A percentile compares a stretch with the other conserved stretches of the same genome.
Conservation (phyloP, 768 basidiomycete genomes). For the Tubosaeta brunneosetosa region DNA sequence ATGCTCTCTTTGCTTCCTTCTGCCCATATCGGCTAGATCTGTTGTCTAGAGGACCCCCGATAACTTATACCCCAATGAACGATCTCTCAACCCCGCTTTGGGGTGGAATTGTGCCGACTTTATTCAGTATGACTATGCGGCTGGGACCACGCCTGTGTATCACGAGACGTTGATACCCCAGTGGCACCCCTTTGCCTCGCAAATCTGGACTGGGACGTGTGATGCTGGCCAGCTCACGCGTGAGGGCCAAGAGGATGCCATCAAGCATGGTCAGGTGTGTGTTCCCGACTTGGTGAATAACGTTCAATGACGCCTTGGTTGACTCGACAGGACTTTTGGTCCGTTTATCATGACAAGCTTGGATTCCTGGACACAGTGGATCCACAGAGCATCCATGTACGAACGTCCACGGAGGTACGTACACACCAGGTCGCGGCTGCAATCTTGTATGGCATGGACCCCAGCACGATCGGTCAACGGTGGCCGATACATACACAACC, state of each 20-base stretch:
- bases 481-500: slow-evolving; percentile 43
- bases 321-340: slow-evolving; percentile 42
- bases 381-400: slow-evolving; percentile 36
- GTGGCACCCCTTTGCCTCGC: slow-evolving; percentile 41
- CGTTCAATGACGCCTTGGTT: neutral
- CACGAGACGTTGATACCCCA: slow-evolving; percentile 37
- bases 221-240: slow-evolving; percentile 44
- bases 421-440: slow-evolving; percentile 47
- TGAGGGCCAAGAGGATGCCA: slow-evolving; percentile 40
- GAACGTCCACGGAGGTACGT: slow-evolving; percentile 42
- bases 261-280: slow-evolving; percentile 37
- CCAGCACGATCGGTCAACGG: slow-evolving; percentile 21
- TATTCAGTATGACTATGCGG: slow-evolving; percentile 37
- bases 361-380: slow-evolving; percentile 35
- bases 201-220: slow-evolving; percentile 47
- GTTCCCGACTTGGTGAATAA: neutral
- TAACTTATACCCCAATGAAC: slow-evolving; percentile 44
- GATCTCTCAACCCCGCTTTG: slow-evolving; percentile 32
- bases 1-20: neutral
- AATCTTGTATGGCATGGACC: slow-evolving; percentile 44
- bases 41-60: slow-evolving; percentile 42
- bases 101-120: slow-evolving; percentile 42
- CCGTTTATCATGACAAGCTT: slow-evolving; percentile 36
- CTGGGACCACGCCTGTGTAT: slow-evolving; percentile 33
- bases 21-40: neutral